phyloP scores from a whole-genome alignment of 2,329 filamentous ascomycete species.

The Penicillium sclerotigenum region DNA sequence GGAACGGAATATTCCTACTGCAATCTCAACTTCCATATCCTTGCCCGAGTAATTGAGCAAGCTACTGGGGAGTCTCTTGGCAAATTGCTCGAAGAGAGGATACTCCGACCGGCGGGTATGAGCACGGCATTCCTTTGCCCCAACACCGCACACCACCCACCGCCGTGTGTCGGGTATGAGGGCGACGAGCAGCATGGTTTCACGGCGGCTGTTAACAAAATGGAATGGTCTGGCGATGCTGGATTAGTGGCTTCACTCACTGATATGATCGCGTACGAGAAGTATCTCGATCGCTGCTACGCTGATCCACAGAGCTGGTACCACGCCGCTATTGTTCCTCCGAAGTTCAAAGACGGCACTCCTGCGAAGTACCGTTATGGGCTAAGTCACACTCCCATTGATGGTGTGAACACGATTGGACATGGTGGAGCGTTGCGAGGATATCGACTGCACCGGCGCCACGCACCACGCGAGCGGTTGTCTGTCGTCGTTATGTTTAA shows the following conservation, averaged over 20 bases:
- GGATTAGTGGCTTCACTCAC: slow-evolving; percentile 44
- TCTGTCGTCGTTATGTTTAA: slow-evolving; percentile 45
- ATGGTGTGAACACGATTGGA: slow-evolving; percentile 30
- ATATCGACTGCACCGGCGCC: slow-evolving; percentile 38
- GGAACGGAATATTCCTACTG: slow-evolving; percentile 46
- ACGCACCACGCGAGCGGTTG: slow-evolving; percentile 35
- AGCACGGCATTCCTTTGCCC: slow-evolving; percentile 40
- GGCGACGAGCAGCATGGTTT: slow-evolving; percentile 40
- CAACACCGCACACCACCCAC: slow-evolving; percentile 38
- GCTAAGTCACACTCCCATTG: slow-evolving; percentile 28
- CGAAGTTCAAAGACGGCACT: slow-evolving; percentile 35
- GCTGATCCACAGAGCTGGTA: slow-evolving; percentile 37
- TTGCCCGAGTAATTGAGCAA: slow-evolving; percentile 41
- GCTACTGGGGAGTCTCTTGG: slow-evolving; percentile 36
- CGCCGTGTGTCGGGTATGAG: slow-evolving; percentile 46
- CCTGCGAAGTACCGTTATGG: slow-evolving; percentile 41
- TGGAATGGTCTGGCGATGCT: slow-evolving; percentile 49
- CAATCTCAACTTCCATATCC: slow-evolving; percentile 45
- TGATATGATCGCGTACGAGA: slow-evolving; percentile 50
- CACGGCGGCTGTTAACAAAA: slow-evolving; percentile 38
- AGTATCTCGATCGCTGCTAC: slow-evolving; percentile 36
- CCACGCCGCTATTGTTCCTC: slow-evolving; percentile 25
- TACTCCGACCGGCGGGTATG: slow-evolving; percentile 46
- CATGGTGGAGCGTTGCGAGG: slow-evolving; percentile 46
- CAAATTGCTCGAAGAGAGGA: slow-evolving; percentile 36